Base-by-base conservation (phyloP, 306 rosid genomes). In the Quercus parvula region DNA sequence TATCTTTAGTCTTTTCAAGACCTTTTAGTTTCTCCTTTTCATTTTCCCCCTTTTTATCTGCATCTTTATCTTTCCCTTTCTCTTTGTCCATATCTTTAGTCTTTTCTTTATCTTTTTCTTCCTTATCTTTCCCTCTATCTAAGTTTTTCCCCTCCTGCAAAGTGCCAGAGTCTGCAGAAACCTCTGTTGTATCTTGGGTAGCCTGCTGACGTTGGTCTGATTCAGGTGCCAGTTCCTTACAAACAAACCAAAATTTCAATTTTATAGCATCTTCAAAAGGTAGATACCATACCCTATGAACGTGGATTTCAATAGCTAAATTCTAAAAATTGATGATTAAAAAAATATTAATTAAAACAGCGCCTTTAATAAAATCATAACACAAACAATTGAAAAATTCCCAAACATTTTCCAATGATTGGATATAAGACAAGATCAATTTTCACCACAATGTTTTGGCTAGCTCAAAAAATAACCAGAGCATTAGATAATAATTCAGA, bases 11-110 rank as follows among this genome's bases (percentile, higher is more conserved):
- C 85, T 90, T 95, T 10, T 93, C 98, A 68, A 90, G 73, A 82
- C 79, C 87, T 91, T 94, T 96, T 49, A 91, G 89, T 86, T 96
- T 96, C 79, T 96, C 99, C 75, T 96, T 95, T 68, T 96, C 99
- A 83, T 67, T 81, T 73, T 96, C 99, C 61, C 92, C 96, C 81
- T 81, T 93, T 79, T 75, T 90, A 51, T 93, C 99, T 77, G 22
- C 79, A 14, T 91, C 96, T 80, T 91, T 89, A 75, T 91, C 97
- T 79, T 87, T 88, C 31, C 82, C 92, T 86, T 84, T 92, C 80
- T 96, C 99, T 79, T 76, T 91, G 70, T 93, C 99, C 35, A 78
- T 73, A 55, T 96, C 99, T 83, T 87, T 96, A 76, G 79, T 79
- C 85, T 90, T 95, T 10, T 93, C 98, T 77, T 88, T 91, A 59